Conservation (phyloP, 148 eudicot species). For the Chenopodium formosanum region DNA sequence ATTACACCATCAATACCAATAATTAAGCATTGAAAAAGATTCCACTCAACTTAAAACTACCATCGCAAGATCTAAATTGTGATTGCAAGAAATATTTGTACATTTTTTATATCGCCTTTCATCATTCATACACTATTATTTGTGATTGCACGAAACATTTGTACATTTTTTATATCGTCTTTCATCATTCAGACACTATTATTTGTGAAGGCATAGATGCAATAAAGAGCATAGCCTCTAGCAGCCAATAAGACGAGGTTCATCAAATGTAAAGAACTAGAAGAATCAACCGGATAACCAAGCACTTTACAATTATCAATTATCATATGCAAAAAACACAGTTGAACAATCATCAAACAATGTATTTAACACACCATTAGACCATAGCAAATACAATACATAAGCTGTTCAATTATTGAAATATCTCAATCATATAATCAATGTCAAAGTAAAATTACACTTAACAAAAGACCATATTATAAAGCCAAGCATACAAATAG, state of each 20-base stretch:
- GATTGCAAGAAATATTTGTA: too few relatives aligned
- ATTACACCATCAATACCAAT: neutral
- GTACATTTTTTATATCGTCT: too few relatives aligned
- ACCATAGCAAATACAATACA: neutral
- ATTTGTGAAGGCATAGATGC: neutral
- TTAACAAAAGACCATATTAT: neutral
- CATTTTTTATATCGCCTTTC: too few relatives aligned
- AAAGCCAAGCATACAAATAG: neutral
- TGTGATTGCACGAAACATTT: neutral
- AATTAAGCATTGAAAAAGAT: neutral
- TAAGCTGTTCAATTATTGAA: neutral
- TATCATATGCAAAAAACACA: neutral
- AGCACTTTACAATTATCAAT: neutral
- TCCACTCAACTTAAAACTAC: neutral
- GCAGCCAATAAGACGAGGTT: neutral
- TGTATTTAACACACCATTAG: neutral
- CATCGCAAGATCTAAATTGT: neutral
- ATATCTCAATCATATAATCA: neutral
- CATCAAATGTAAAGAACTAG: neutral
- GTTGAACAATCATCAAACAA: neutral
- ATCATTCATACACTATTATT: neutral
- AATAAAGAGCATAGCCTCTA: neutral
- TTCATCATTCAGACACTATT: too few relatives aligned
- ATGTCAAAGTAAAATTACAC: neutral
- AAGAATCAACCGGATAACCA: neutral